phyloP scores from a whole-genome alignment of 2,329 filamentous ascomycete genomes.

The Diaporthe nobilis region DNA sequence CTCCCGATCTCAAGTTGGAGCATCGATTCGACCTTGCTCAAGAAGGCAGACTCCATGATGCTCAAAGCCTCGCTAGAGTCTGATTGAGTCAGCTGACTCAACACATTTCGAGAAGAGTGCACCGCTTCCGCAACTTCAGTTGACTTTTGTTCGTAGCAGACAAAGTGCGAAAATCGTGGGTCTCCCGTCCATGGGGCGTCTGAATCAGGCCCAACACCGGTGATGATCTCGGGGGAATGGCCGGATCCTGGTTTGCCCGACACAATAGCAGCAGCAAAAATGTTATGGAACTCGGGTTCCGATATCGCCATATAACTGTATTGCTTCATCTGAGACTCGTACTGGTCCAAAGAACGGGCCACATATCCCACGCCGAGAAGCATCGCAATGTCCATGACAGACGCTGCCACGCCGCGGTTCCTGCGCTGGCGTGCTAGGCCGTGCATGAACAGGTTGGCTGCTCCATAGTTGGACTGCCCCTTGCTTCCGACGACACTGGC shows the following conservation, averaged over 20 bases:
- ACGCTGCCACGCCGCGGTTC: too few species aligned
- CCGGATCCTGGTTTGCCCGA: neutral
- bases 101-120: neutral
- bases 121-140: neutral
- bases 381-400: too few species aligned
- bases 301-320: slow-evolving; percentile 38
- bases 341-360: too few species aligned
- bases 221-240: neutral
- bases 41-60: neutral
- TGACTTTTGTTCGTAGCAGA: neutral
- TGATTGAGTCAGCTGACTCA: too few species aligned
- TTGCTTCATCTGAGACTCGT: slow-evolving; percentile 50
- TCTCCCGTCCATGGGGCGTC: neutral
- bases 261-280: slow-evolving; percentile 58
- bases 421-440: too few species aligned
- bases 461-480: neutral
- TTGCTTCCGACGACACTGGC: slow-evolving; percentile 3
- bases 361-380: too few species aligned
- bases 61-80: neutral
- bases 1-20: neutral
- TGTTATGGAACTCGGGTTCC: slow-evolving; percentile 57
- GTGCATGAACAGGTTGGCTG: too few species aligned
- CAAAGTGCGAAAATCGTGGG: neutral
- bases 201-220: neutral
- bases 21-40: neutral